phyloP scores from a whole-genome alignment of 139 green algal species.

The Tetraselmis striata region DNA sequence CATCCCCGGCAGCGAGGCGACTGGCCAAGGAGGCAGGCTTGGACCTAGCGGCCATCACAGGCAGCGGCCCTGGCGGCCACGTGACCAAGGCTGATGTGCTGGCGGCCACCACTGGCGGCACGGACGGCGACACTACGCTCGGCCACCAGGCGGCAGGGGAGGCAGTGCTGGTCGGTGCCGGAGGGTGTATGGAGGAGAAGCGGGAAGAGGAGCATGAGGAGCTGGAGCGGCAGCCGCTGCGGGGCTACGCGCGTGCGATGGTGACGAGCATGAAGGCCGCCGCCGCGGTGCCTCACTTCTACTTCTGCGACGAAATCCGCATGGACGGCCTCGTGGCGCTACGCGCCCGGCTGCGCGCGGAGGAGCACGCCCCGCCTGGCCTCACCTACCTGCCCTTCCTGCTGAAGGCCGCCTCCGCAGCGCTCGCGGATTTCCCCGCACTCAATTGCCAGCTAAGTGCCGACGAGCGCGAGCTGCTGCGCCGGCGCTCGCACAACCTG shows the following conservation, averaged over 20 bases:
- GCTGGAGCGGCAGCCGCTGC: constrained; percentile 16
- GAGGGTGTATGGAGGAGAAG: neutral
- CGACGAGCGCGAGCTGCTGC: constrained; percentile 58
- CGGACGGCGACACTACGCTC: too few relatives aligned
- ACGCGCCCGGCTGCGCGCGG: constrained; percentile 27
- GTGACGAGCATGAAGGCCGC: constrained; percentile 65
- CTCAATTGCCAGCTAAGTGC: constrained; percentile 69
- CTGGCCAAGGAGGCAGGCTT: constrained; percentile 66
- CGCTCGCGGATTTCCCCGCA: constrained; percentile 53
- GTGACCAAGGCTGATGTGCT: constrained; percentile 56
- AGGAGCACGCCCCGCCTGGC: too few relatives aligned
- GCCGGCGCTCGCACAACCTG: constrained; percentile 73
- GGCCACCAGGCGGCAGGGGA: neutral
- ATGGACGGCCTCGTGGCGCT: constrained; percentile 54
- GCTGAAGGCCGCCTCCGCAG: constrained; percentile 75
- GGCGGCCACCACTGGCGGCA: neutral
- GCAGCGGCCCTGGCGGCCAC: constrained; percentile 58
- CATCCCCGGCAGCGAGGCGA: constrained; percentile 57
- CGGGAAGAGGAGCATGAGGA: constrained; percentile 1
- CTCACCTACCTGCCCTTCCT: constrained; percentile 80
- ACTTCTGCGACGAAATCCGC: constrained; percentile 72
- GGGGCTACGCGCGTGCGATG: constrained; percentile 68
- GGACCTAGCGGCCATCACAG: constrained; percentile 41
- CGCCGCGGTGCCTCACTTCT: constrained; percentile 70
- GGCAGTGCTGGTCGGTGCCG: too few relatives aligned